Conservation (phyloP, 2,329 filamentous ascomycete species). For the Diaporthe nobilis region DNA sequence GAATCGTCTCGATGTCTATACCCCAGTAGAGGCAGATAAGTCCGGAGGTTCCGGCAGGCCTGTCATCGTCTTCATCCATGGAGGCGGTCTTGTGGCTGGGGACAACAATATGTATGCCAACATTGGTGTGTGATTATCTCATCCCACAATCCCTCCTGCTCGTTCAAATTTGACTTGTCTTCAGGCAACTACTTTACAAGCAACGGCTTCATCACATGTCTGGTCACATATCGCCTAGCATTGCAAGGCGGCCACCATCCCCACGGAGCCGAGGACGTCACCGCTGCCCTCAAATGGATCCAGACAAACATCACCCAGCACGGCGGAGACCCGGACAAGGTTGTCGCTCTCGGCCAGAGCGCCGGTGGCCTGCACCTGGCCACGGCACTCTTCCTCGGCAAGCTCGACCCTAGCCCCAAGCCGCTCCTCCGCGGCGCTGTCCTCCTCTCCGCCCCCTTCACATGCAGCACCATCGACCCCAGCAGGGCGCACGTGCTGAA, state of each 20-base stretch:
- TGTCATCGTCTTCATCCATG: slow-evolving; percentile 45
- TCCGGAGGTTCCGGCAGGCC: slow-evolving; percentile 26
- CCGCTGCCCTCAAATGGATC: slow-evolving; percentile 42
- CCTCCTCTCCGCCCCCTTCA: slow-evolving; percentile 41
- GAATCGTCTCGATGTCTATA: slow-evolving; percentile 42
- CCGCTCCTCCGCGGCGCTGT: slow-evolving; percentile 38
- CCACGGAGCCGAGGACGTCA: slow-evolving; percentile 42
- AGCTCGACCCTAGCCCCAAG: slow-evolving; percentile 35
- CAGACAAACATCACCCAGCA: slow-evolving; percentile 43
- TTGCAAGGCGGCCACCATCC: slow-evolving; percentile 43
- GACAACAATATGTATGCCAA: slow-evolving; percentile 44
- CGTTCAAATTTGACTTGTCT: not conserved
- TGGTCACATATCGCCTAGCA: slow-evolving; percentile 45
- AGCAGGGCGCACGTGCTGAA: not conserved
- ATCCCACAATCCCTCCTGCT: not conserved
- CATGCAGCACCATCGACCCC: not conserved
- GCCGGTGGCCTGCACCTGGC: slow-evolving; percentile 42
- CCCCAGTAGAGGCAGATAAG: slow-evolving; percentile 21
- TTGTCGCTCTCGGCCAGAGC: slow-evolving; percentile 44
- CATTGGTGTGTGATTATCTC: slow-evolving; percentile 31
- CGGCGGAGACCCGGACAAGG: slow-evolving; percentile 42
- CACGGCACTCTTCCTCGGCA: slow-evolving; percentile 39
- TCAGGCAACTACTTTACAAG: slow-evolving; percentile 46
- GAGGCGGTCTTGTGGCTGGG: slow-evolving; percentile 43
- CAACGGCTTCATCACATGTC: slow-evolving; percentile 47